A percentile compares a stretch with the other conserved stretches of the same genome.
Conservation (phyloP, 2,329 filamentous ascomycete genomes). For the Colletotrichum sp. region DNA sequence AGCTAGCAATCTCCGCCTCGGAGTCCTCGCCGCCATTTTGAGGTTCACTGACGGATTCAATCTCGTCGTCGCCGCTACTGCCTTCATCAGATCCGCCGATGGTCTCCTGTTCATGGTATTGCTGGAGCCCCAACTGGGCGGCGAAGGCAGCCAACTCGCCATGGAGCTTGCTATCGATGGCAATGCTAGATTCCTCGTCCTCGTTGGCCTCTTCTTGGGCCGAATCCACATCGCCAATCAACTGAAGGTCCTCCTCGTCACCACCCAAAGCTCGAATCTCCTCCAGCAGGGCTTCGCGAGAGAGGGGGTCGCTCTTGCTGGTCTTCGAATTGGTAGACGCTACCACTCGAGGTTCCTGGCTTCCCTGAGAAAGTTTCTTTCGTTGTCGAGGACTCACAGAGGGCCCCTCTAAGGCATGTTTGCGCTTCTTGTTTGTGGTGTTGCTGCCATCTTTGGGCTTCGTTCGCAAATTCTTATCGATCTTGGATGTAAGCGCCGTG, state of each 20-base stretch:
- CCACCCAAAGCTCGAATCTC: constrained; percentile 70
- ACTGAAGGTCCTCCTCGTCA: constrained; percentile 66
- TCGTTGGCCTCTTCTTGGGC: constrained; percentile 33
- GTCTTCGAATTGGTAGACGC: constrained; percentile 23
- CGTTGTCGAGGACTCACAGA: neutral
- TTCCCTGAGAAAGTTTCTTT: constrained; percentile 3
- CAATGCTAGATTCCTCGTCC: neutral
- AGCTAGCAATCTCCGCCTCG: constrained; percentile 33
- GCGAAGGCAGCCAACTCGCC: constrained; percentile 17
- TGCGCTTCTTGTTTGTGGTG: constrained; percentile 47
- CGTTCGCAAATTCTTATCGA: constrained; percentile 54
- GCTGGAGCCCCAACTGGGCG: constrained; percentile 19
- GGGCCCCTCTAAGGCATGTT: constrained; percentile 12
- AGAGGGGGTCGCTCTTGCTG: neutral
- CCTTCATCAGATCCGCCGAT: constrained; percentile 23
- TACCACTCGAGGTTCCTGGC: constrained; percentile 1
- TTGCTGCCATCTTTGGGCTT: constrained; percentile 45
- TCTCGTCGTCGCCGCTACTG: constrained; percentile 31
- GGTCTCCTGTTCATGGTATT: constrained; percentile 6
- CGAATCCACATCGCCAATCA: constrained; percentile 57
- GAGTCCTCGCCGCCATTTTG: constrained; percentile 23
- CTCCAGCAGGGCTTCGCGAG: constrained; percentile 53
- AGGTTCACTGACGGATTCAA: neutral
- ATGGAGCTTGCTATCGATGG: constrained; percentile 11
- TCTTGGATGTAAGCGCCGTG: constrained; percentile 58